A percentile compares a stretch with the other conserved stretches of the same genome.
Evolutionary conservation across 306 rosid genomes (phyloP).

Genomic region (Vigna hirtella): DNA sequence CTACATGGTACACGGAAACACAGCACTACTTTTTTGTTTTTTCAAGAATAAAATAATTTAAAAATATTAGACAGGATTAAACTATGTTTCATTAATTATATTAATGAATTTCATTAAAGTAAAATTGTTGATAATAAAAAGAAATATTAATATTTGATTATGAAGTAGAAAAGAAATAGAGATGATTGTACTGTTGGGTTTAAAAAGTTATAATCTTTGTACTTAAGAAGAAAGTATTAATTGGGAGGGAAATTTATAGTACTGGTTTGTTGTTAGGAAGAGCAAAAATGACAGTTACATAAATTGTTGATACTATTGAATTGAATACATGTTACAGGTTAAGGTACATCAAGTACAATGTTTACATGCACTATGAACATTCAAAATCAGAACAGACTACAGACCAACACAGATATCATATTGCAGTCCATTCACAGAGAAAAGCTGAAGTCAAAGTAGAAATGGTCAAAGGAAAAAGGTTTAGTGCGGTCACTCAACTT

Average conservation of each 20-base stretch:
- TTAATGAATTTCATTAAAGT: too few species aligned
- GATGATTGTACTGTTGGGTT: background rate
- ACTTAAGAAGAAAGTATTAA: constrained; percentile 3
- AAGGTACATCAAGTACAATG: constrained; percentile 57
- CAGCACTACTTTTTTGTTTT: too few species aligned
- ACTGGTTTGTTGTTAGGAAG: background rate
- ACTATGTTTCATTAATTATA: too few species aligned
- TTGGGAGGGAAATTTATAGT: background rate
- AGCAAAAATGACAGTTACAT: background rate
- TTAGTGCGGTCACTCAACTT: background rate
- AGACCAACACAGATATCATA: constrained; percentile 37
- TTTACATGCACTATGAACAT: constrained; percentile 24
- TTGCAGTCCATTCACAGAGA: constrained; percentile 21
- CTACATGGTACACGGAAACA: too few species aligned
- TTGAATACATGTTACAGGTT: constrained; percentile 28
- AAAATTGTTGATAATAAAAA: too few species aligned
- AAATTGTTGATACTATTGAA: background rate
- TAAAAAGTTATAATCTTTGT: background rate
- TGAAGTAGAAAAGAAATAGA: background rate
- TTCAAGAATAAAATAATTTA: too few species aligned
- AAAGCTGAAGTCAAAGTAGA: background rate
- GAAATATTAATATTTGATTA: background rate
- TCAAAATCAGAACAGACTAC: constrained; percentile 33
- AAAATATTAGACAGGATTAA: too few species aligned
- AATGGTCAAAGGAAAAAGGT: constrained; percentile 16